Evolutionary conservation across 2,329 filamentous ascomycete species (phyloP).

Genomic region (Huntiella bhutanensis): DNA sequence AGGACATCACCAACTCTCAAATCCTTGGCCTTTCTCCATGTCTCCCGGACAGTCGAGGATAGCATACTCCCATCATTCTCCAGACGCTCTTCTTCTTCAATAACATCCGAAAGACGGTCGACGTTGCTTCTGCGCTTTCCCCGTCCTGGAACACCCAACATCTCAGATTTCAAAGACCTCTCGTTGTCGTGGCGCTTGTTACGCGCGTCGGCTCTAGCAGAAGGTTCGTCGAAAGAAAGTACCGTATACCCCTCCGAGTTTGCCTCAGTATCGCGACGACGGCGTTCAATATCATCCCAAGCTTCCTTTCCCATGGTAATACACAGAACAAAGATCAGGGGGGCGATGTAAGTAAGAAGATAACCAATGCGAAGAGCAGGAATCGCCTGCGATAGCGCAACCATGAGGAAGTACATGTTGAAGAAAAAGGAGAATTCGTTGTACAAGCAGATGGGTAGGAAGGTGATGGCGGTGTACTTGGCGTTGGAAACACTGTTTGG

Average conservation of each 20-base stretch:
- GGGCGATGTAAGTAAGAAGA: constrained; percentile 82
- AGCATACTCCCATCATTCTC: constrained; percentile 25
- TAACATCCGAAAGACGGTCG: constrained; percentile 39
- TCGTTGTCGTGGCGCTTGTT: constrained; percentile 8
- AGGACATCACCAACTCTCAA: constrained; percentile 91
- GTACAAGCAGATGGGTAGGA: constrained; percentile 83
- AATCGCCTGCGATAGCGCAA: constrained; percentile 84
- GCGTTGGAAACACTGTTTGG: constrained; percentile 88
- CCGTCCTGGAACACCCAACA: constrained; percentile 12
- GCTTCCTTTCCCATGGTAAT: constrained; percentile 95
- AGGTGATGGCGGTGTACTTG: constrained; percentile 91
- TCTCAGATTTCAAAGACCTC: constrained; percentile 26
- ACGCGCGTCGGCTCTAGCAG: constrained; percentile 17
- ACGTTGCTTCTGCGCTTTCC: constrained; percentile 14
- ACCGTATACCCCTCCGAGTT: constrained; percentile 81
- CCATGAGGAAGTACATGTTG: constrained; percentile 96
- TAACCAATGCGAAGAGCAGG: constrained; percentile 82
- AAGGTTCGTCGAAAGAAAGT: constrained; percentile 47
- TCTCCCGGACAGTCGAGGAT: constrained; percentile 40
- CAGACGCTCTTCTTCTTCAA: constrained; percentile 44
- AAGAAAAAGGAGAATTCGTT: constrained; percentile 99
- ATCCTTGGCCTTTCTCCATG: constrained; percentile 66
- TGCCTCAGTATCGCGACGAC: constrained; percentile 76
- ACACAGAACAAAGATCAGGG: constrained; percentile 72
- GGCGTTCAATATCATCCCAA: constrained; percentile 72